Conservation (phyloP, 1,139 yeast genomes). For the Geotrichum europaeum region DNA sequence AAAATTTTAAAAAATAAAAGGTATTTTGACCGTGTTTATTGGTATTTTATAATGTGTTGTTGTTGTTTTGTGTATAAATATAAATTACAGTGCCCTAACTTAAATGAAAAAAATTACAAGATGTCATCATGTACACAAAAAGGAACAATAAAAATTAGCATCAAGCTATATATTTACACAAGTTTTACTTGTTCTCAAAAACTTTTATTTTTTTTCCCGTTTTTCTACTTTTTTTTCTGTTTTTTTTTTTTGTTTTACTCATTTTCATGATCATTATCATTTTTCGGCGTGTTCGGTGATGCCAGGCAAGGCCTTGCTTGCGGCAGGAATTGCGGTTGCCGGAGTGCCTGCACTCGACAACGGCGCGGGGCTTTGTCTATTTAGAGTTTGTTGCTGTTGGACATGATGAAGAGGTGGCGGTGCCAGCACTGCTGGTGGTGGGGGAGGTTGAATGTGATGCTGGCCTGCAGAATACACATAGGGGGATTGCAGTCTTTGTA, state of each 20-base stretch:
- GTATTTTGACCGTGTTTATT: not conserved
- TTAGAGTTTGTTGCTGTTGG: slow-evolving; percentile 4
- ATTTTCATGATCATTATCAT: not conserved
- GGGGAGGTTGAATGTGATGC: slow-evolving; percentile 8
- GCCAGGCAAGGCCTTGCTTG: slow-evolving; percentile 6
- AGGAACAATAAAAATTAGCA: not conserved
- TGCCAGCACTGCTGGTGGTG: slow-evolving; percentile 1
- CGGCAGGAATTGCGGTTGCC: slow-evolving; percentile 2
- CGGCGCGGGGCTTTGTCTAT: not conserved
- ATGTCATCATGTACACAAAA: too few relatives aligned
- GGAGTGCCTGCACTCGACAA: slow-evolving; percentile 1
- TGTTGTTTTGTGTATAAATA: not conserved
- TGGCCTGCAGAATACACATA: slow-evolving; percentile 7
- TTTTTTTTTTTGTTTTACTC: not conserved
- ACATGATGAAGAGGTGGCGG: not conserved
- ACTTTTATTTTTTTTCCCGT: not conserved
- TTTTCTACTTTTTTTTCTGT: too few relatives aligned
- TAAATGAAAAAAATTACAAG: too few relatives aligned
- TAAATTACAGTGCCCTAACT: not conserved
- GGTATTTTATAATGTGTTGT: not conserved
- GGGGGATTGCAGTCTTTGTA: slow-evolving; percentile 16
- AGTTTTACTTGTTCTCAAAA: not conserved
- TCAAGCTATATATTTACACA: not conserved
- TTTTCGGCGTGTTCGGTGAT: not conserved
- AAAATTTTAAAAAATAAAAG: not conserved